Evolutionary conservation across 139 green algal species (phyloP).

Genomic region (Tetradesmus obliquus): DNA sequence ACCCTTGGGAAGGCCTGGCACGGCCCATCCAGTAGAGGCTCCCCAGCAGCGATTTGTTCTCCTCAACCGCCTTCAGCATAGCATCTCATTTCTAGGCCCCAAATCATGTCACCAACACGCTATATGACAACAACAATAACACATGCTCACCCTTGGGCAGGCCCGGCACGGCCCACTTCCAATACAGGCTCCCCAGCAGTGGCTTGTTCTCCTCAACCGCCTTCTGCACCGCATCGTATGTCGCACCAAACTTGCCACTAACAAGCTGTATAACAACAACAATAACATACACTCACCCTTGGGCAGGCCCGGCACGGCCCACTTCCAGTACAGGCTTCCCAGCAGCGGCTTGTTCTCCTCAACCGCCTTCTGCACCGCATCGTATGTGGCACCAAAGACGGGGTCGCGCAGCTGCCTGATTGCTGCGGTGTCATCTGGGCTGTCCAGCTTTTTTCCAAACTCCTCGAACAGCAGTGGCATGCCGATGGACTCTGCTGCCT

Average conservation of each 20-base stretch:
- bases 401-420: conserved; percentile 37
- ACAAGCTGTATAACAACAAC: not conserved
- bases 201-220: conserved; percentile 17
- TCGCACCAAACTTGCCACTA: not conserved
- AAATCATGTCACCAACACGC: not conserved
- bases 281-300: conserved; percentile 11
- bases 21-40: conserved; percentile 49
- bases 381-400: conserved; percentile 34
- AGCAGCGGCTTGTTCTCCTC: conserved; percentile 33
- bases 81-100: conserved; percentile 23
- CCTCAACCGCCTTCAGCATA: conserved; percentile 24
- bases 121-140: not conserved
- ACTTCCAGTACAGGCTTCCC: conserved; percentile 52
- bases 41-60: conserved; percentile 38
- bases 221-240: conserved; percentile 25
- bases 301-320: conserved; percentile 6
- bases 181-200: conserved; percentile 43
- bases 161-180: conserved; percentile 37
- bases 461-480: conserved; percentile 84
- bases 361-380: conserved; percentile 37
- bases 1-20: conserved; percentile 17
- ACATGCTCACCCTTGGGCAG: not conserved
- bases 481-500: conserved; percentile 48
- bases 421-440: not conserved
- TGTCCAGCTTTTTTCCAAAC: conserved; percentile 73